A percentile compares a stretch with the other conserved stretches of the same genome.
These are phyloP conservation scores for barley (Hordeum vulgare) DNA, from an alignment of 176 grass and related monocot species.

Conservation along the genomic window DNA sequence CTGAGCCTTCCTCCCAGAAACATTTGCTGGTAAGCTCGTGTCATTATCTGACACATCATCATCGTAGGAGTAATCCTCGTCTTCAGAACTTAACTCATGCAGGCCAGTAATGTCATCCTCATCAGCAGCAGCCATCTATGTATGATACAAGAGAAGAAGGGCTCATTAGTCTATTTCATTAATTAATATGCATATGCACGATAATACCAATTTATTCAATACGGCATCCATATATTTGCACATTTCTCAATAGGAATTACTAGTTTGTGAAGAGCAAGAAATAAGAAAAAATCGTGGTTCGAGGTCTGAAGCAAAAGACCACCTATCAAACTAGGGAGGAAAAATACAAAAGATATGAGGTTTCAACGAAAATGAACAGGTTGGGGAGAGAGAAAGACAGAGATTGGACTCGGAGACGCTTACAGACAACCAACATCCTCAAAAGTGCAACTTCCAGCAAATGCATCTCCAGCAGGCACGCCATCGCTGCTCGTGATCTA, in stretches of 20 bases:
- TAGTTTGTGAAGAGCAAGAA: neutral
- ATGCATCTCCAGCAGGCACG: neutral
- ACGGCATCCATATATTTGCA: neutral
- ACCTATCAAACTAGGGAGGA: neutral
- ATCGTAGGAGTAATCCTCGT: constrained; percentile 87
- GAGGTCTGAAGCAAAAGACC: neutral
- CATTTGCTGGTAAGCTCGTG: constrained; percentile 43
- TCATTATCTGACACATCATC: constrained; percentile 87
- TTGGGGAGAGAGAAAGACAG: neutral
- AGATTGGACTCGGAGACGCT: neutral
- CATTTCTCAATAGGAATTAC: neutral
- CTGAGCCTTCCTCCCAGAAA: constrained; percentile 48
- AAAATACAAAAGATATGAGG: neutral
- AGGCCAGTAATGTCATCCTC: constrained; percentile 71
- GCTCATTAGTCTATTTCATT: neutral
- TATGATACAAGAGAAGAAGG: constrained; percentile 10
- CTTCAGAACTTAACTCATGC: constrained; percentile 83
- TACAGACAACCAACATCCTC: neutral
- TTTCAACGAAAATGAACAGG: neutral
- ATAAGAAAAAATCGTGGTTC: neutral
- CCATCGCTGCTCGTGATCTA: neutral
- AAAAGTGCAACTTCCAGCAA: neutral
- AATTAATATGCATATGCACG: constrained; percentile 21
- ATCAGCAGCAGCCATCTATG: constrained; percentile 81
- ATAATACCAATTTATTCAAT: neutral